A percentile compares a stretch with the other conserved stretches of the same genome.
Conservation (phyloP, 352 stramenopile species). For the Pythium grandisporangium region DNA sequence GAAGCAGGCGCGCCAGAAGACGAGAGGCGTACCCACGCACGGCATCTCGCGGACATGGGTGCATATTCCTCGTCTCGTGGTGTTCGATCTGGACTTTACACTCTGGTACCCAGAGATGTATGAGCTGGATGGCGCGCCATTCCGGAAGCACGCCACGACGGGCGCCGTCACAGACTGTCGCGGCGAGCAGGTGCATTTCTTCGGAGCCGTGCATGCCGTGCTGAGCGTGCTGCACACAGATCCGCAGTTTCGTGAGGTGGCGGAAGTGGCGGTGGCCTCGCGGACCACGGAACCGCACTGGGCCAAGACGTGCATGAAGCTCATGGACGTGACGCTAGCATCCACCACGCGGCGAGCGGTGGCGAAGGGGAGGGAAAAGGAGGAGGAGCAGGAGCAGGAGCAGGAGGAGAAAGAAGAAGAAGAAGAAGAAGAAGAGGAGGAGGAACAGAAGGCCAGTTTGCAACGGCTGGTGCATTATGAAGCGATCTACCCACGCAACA, state of each 20-base stretch:
- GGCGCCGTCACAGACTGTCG: constrained; percentile 57
- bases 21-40: background rate
- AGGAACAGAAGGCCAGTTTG: constrained; percentile 25
- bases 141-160: constrained; percentile 46
- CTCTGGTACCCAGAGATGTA: constrained; percentile 84
- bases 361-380: no score
- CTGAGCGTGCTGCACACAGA: constrained; percentile 60
- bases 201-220: constrained; percentile 55
- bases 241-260: constrained; percentile 44
- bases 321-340: constrained; percentile 40
- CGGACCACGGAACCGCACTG: constrained; percentile 64
- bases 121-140: constrained; percentile 71
- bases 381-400: no score
- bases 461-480: constrained; percentile 63
- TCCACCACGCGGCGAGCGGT: no score
- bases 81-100: constrained; percentile 75
- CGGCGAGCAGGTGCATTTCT: constrained; percentile 75
- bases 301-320: constrained; percentile 68
- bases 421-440: constrained; percentile 2
- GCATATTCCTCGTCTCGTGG: constrained; percentile 48
- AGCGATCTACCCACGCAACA: constrained; percentile 82
- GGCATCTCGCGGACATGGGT: constrained; percentile 22
- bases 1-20: no score
- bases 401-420: no score
- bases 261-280: constrained; percentile 63